Base-by-base conservation (phyloP, 2,329 filamentous ascomycete species). In the Thelonectria rubi region DNA sequence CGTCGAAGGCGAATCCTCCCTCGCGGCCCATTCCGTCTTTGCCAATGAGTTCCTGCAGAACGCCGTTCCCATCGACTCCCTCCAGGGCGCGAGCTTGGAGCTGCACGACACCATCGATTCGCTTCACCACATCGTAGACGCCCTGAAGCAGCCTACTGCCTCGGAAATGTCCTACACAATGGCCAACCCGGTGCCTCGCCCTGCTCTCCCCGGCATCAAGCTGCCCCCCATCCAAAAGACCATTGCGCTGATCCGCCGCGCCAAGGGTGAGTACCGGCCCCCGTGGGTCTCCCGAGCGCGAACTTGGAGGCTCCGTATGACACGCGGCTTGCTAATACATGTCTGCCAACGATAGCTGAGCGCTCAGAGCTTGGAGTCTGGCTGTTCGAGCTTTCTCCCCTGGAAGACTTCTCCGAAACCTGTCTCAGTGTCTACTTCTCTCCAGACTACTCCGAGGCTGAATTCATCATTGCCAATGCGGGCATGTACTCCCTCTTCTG, bases 1-100 rank as follows among this genome's bases (percentile, higher is more conserved):
- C 3, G 70, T 82, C 9, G 80, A 82, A 47, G 80, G 80, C 8
- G 78, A 79, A 60, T 81, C 79, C 3, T 82, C 80, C 1, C 64
- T 82, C 21, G 75, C 80, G 7, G 81, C 80, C 2, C 80, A 82
- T 57, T 79, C 80, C 1, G 76, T 75, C 12, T 82, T 83, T 63
- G 81, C 81, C 34, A 80, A 77, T 20, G 78, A 82, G 50, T 79
- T 83, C 45, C 68, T 81, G 3, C 73, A 77, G 20, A 75, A 79
- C 55, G 75, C 74, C 4, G 76, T 77, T 15, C 70, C 67, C 11
- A 69, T 71, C 21, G 70, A 63, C n/a, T 66, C 72, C 10, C 53
- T 73, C 0, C 68, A 70, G 21, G 71, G 67, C 6, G 67, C 72
- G 0, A 68, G 72, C 8, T 68, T 76, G 1, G 74, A 77, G 62